Base-by-base conservation (phyloP, 2,329 filamentous ascomycete species). In the Akanthomyces dipterigenus region DNA sequence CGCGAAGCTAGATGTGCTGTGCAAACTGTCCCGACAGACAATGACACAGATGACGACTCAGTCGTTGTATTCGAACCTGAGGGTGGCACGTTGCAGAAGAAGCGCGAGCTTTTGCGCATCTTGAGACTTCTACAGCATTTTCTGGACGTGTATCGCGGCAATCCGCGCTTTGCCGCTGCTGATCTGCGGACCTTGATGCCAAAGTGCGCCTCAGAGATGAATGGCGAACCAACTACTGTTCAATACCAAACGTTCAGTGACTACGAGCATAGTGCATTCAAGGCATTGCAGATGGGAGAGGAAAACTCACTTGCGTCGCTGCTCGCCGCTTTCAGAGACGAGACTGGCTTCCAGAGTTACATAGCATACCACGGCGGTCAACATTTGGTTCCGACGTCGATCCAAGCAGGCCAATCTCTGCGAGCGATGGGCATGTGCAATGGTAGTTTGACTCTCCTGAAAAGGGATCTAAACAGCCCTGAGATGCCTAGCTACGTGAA, bases 281-380 rank as follows among this genome's bases (percentile, higher is more conserved):
- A 81, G 66, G 77, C 79, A 1, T 74, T 95, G 34, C 77, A 77
- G 31, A 87, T 95, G 65, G 90, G 89, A 1, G 81, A 82, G 49
- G 80, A 84, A 28, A 91, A 93, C 62, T 95, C 89, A 0, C 82
- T 85, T 7, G 82, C 83, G 1, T 87, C 90, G 46, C 76, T 96
- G 5, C 79, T 90, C 34, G 84, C 86, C 20, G 86, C 81, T 62
- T 73, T 96, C 45, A 81, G 83, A 36, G 80, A 86, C 63, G 82
- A 82, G 18, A 93, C 90, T 0, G 88, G 89, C 0, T 95, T 93
- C 69, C 83, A 86, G 5, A 90, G 89, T 67, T 89, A 91, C 67
- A 86, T 84, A 3, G 78, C 90, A 1, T 93, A 91, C 70, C 87
- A 86, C 65, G 82, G 82, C 18, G 91, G 91, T 1, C 80, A 81